Evolutionary conservation across 352 stramenopile species (phyloP).

Genomic region (Paralagenidium karlingii): DNA sequence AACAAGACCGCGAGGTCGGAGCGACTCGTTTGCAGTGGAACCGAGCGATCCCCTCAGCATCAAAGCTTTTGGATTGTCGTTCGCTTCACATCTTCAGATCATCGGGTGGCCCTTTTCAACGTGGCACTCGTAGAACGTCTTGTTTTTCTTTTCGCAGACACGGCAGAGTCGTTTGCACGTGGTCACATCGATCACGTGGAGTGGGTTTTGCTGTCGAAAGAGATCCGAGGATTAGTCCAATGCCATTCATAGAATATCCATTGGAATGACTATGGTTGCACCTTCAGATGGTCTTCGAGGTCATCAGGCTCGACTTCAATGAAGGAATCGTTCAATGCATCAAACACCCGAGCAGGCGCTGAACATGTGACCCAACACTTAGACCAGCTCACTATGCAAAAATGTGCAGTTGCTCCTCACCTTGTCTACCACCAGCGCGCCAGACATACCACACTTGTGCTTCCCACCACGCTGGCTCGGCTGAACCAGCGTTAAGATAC

Average conservation of each 20-base stretch:
- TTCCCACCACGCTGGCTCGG: conserved; percentile 64
- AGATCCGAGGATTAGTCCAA: background rate
- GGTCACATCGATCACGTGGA: conserved; percentile 63
- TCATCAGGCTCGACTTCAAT: conserved; percentile 28
- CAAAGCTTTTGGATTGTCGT: too few relatives aligned
- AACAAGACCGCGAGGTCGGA: too few relatives aligned
- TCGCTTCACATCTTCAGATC: conserved; percentile 19
- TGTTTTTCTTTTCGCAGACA: conserved; percentile 16
- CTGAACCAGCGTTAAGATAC: conserved; percentile 58
- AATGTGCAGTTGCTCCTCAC: conserved; percentile 12
- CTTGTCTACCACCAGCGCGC: conserved; percentile 40
- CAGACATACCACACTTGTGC: conserved; percentile 78
- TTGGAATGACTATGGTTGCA: conserved; percentile 6
- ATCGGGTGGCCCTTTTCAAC: conserved; percentile 64
- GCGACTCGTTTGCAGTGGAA: too few relatives aligned
- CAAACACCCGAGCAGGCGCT: conserved; percentile 41
- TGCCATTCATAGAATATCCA: too few relatives aligned
- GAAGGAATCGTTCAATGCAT: conserved; percentile 21
- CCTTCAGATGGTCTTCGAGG: conserved; percentile 41
- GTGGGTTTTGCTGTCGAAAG: conserved; percentile 29
- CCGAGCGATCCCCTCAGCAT: too few relatives aligned
- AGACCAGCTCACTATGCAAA: background rate
- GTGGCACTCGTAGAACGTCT: conserved; percentile 56
- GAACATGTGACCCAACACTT: background rate
- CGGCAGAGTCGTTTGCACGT: conserved; percentile 26